A percentile compares a stretch with the other conserved stretches of the same genome.
Evolutionary conservation across 73 alveolate species (phyloP).

Genomic region (Blepharisma japonicum): DNA sequence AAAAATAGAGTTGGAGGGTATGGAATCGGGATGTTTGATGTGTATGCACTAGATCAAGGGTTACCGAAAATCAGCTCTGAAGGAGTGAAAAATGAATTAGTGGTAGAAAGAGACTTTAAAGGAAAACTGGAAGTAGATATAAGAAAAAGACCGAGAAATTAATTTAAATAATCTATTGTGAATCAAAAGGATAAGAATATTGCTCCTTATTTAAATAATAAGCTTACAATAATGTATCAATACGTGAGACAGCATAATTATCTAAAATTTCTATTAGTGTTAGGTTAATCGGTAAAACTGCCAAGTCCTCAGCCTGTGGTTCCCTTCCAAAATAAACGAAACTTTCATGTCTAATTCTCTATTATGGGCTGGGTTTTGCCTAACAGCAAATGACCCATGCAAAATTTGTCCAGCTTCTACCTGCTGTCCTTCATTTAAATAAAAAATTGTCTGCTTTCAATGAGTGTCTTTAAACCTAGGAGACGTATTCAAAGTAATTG

Average conservation of each 20-base stretch:
- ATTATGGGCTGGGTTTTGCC: slow-evolving; percentile 70
- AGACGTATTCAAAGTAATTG: slow-evolving; percentile 84
- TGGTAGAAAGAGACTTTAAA: background rate
- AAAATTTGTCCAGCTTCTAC: slow-evolving; percentile 79
- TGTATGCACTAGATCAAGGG: background rate
- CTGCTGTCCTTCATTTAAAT: slow-evolving; percentile 67
- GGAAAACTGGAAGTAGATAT: slow-evolving; percentile 4
- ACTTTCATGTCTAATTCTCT: slow-evolving; percentile 90
- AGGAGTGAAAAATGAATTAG: slow-evolving; percentile 25
- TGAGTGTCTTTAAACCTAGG: slow-evolving; percentile 87
- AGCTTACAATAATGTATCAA: too few species aligned
- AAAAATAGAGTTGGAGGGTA: slow-evolving; percentile 17
- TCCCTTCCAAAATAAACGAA: slow-evolving; percentile 47
- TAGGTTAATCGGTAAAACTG: slow-evolving; percentile 30
- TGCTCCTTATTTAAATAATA: too few species aligned
- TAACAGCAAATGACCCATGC: slow-evolving; percentile 83
- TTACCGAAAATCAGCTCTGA: slow-evolving; percentile 20
- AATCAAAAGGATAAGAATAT: too few species aligned
- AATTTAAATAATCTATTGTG: too few species aligned
- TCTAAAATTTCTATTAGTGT: too few species aligned
- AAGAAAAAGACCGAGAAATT: background rate
- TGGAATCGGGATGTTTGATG: slow-evolving; percentile 30
- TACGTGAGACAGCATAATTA: too few species aligned
- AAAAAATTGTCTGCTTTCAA: slow-evolving; percentile 93
- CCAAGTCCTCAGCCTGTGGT: slow-evolving; percentile 12